Evolutionary conservation across 495 filamentous ascomycete species (phyloP).

Genomic region (Podospora anserina): DNA sequence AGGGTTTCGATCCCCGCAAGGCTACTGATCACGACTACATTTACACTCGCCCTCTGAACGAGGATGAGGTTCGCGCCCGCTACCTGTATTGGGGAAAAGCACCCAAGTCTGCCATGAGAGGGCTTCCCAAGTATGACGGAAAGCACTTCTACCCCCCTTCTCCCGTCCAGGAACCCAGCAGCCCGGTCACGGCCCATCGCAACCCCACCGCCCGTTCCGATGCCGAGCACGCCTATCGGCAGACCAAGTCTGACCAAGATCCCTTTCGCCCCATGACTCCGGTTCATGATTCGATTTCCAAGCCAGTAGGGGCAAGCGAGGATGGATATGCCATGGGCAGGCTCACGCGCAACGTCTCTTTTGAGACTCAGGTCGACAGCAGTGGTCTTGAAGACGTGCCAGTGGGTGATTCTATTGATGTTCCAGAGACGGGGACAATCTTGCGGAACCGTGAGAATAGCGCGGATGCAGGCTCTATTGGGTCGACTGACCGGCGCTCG

Average conservation of each 20-base stretch:
- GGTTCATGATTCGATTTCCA: constrained; percentile 23
- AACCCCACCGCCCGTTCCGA: constrained; percentile 15
- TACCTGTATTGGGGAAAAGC: constrained; percentile 51
- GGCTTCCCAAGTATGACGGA: constrained; percentile 55
- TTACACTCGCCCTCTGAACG: constrained; percentile 47
- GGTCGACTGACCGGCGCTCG: constrained; percentile 23
- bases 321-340: constrained; percentile 20
- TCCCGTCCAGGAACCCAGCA: constrained; percentile 36
- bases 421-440: constrained; percentile 1
- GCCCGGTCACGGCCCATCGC: constrained; percentile 2
- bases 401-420: not conserved
- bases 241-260: constrained; percentile 33
- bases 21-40: constrained; percentile 40
- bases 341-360: constrained; percentile 17
- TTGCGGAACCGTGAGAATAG: constrained; percentile 21
- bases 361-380: constrained; percentile 26
- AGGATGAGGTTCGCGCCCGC: constrained; percentile 48
- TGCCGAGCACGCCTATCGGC: constrained; percentile 20
- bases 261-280: constrained; percentile 38
- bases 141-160: constrained; percentile 57
- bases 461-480: constrained; percentile 16
- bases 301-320: constrained; percentile 21
- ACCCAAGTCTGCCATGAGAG: constrained; percentile 37
- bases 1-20: constrained; percentile 34
- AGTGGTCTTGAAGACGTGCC: constrained; percentile 16